phyloP scores from a whole-genome alignment of 495 filamentous ascomycete genomes.

The Trichoderma gamsii region DNA sequence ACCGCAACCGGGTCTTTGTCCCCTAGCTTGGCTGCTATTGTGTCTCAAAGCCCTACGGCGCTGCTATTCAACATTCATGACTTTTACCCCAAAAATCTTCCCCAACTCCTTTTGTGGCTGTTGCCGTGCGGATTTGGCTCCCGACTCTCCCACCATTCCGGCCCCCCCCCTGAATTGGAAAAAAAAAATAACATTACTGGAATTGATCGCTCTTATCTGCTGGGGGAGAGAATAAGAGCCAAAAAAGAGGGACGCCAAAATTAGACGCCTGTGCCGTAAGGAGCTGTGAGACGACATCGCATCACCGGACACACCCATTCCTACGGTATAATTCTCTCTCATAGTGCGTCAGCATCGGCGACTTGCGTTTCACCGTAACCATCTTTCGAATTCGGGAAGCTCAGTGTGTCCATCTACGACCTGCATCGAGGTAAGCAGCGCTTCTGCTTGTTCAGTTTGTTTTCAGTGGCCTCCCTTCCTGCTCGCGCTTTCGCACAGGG shows the following conservation, averaged over 20 bases:
- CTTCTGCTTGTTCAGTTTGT: not conserved
- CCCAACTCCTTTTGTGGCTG: conserved; percentile 10
- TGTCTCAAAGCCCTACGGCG: not conserved
- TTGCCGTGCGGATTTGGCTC: conserved; percentile 1
- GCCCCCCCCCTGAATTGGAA: not conserved
- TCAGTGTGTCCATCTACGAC: too few species aligned
- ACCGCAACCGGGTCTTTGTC: not conserved
- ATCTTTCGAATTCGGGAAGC: too few species aligned
- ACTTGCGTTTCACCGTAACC: not conserved
- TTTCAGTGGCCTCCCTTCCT: not conserved
- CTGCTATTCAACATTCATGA: not conserved
- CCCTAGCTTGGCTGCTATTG: not conserved
- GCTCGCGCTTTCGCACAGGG: not conserved
- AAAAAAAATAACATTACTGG: not conserved
- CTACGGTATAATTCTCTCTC: not conserved
- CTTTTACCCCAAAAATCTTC: not conserved
- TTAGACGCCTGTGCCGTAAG: too few species aligned
- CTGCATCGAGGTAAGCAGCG: not conserved
- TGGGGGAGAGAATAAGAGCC: not conserved
- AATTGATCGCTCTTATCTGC: not conserved
- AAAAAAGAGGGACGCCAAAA: not conserved
- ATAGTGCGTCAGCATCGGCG: not conserved
- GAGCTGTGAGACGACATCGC: too few species aligned
- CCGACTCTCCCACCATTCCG: not conserved
- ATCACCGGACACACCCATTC: too few species aligned